Evolutionary conservation across 345 rosid species (phyloP).

Genomic region (Gossypium raimondii): DNA sequence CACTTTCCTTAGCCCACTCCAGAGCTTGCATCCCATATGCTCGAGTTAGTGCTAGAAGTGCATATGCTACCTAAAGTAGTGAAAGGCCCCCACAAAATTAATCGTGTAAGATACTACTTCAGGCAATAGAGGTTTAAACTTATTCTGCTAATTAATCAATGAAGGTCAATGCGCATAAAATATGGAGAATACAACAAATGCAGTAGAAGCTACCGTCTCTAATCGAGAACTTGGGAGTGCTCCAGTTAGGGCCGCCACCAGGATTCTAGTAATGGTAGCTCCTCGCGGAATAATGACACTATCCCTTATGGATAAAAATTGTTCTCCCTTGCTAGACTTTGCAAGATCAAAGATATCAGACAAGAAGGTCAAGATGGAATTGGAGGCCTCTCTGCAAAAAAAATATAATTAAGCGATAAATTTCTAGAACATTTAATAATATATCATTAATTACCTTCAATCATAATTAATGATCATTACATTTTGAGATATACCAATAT

Average conservation of each 20-base stretch:
- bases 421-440: neutral
- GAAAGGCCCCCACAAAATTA: neutral
- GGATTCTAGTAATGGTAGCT: slow-evolving; percentile 65
- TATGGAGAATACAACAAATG: neutral
- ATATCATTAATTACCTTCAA: neutral
- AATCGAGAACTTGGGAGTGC: slow-evolving; percentile 95
- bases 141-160: neutral
- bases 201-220: slow-evolving; percentile 54
- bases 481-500: neutral
- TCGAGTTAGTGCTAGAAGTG: slow-evolving; percentile 69
- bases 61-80: slow-evolving; percentile 57
- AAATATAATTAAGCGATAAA: neutral
- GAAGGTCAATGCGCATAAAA: neutral
- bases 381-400: slow-evolving; percentile 84
- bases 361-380: slow-evolving; percentile 86
- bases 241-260: slow-evolving; percentile 86
- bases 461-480: neutral
- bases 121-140: neutral
- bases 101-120: neutral
- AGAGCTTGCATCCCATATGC: slow-evolving; percentile 56
- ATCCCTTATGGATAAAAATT: slow-evolving; percentile 61
- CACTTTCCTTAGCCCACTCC: slow-evolving; percentile 73
- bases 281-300: slow-evolving; percentile 80
- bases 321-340: slow-evolving; percentile 57
- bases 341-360: slow-evolving; percentile 82